Evolutionary conservation across 768 basidiomycete genomes (phyloP).

Genomic region (Suillus subalutaceus): DNA sequence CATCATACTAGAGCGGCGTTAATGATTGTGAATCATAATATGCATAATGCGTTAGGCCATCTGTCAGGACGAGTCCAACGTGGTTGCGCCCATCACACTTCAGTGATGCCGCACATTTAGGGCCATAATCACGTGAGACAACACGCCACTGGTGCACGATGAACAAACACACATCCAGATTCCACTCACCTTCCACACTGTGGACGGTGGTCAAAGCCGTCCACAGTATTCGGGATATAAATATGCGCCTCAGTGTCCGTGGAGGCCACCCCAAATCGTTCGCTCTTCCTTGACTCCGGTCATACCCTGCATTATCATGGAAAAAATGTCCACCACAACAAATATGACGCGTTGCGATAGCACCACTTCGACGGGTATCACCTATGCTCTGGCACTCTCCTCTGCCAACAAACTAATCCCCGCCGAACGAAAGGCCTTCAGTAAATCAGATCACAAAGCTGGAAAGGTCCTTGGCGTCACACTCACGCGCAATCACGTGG

Average conservation of each 20-base stretch:
- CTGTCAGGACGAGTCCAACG: too few species aligned
- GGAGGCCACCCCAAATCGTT: neutral
- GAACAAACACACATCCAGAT: neutral
- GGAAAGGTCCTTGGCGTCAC: conserved; percentile 19
- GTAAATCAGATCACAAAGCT: conserved; percentile 18
- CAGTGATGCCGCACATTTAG: too few species aligned
- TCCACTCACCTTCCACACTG: neutral
- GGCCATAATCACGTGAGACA: too few species aligned
- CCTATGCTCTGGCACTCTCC: conserved; percentile 2
- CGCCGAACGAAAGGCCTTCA: conserved; percentile 13
- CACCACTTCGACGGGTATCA: neutral
- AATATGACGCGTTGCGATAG: neutral
- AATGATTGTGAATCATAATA: too few species aligned
- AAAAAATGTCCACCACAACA: neutral
- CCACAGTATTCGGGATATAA: neutral
- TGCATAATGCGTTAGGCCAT: too few species aligned
- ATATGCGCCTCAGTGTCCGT: neutral
- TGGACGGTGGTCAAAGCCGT: neutral
- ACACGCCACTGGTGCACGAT: neutral
- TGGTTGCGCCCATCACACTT: too few species aligned
- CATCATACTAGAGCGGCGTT: too few species aligned
- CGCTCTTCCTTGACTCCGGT: neutral
- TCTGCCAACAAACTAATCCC: conserved; percentile 14
- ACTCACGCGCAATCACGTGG: conserved; percentile 17
- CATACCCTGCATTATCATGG: neutral